Percentiles rank a stretch among this genome's conserved stretches.
phyloP scores from a whole-genome alignment of 495 filamentous ascomycete genomes.

The Xylaria scruposa region DNA sequence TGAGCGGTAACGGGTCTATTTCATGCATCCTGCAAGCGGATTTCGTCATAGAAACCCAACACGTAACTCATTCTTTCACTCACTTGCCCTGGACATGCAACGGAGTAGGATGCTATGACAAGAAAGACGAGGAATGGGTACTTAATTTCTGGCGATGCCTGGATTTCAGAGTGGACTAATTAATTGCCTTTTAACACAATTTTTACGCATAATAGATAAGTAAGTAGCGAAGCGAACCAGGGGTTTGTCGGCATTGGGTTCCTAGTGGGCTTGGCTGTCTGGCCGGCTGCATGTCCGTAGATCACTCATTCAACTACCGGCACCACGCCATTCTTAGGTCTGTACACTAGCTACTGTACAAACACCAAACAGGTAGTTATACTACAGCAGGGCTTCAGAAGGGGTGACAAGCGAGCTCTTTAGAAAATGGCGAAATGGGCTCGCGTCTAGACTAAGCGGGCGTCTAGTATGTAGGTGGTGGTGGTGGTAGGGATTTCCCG shows the following conservation, averaged over 20 bases:
- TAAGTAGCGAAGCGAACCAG: neutral
- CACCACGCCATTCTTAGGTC: conserved; percentile 1
- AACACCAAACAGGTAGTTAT: neutral
- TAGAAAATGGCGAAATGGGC: conserved; percentile 6
- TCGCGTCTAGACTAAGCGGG: conserved; percentile 6
- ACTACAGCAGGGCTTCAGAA: no score
- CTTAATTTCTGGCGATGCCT: neutral
- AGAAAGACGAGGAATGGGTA: conserved; percentile 3
- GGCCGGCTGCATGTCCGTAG: conserved; percentile 20
- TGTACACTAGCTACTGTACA: neutral
- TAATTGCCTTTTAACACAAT: neutral
- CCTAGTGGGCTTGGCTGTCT: conserved; percentile 3
- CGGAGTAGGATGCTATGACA: neutral
- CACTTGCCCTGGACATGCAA: neutral
- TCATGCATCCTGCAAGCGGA: conserved; percentile 1
- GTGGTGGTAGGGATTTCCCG: neutral
- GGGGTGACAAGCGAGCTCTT: neutral
- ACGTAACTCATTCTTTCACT: neutral
- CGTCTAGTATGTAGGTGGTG: neutral
- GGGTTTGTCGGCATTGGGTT: neutral
- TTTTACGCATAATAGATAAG: no score
- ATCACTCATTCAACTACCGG: conserved; percentile 20
- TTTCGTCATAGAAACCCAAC: neutral
- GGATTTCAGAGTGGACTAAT: neutral
- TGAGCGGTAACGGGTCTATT: neutral